Conservation (phyloP, 768 basidiomycete genomes). For the Kwoniella sp. region DNA sequence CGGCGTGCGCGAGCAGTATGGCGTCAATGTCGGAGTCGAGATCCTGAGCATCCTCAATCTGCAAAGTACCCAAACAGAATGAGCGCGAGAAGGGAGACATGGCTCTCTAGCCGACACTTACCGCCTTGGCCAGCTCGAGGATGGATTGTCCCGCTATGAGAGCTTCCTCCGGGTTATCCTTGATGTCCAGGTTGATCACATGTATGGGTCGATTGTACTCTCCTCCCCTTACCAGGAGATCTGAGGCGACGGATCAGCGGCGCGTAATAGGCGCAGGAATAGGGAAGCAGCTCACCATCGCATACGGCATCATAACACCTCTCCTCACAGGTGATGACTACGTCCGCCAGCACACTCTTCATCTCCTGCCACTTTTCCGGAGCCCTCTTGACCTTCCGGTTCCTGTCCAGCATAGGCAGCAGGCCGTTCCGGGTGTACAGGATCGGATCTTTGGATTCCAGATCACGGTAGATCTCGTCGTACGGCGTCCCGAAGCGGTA, state of each 20-base stretch:
- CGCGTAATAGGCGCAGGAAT: not conserved
- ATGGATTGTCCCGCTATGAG: conserved; percentile 92
- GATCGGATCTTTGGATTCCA: conserved; percentile 72
- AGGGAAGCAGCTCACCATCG: conserved; percentile 67
- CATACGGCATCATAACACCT: conserved; percentile 97
- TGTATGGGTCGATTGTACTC: conserved; percentile 93
- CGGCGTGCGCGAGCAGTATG: conserved; percentile 78
- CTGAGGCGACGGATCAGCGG: conserved; percentile 47
- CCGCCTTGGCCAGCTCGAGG: conserved; percentile 81
- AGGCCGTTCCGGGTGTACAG: conserved; percentile 94
- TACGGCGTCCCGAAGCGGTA: conserved; percentile 97
- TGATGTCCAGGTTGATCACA: conserved; percentile 95
- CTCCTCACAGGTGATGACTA: conserved; percentile 98
- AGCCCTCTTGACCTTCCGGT: conserved; percentile 80
- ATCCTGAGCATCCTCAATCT: conserved; percentile 83
- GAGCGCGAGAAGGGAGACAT: not conserved
- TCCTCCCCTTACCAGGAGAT: conserved; percentile 78
- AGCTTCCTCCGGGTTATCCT: conserved; percentile 98
- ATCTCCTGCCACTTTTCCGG: conserved; percentile 98
- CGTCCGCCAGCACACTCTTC: conserved; percentile 71
- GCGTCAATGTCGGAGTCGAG: conserved; percentile 85
- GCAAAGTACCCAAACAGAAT: not conserved
- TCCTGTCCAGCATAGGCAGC: conserved; percentile 92
- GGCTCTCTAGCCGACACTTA: conserved; percentile 58
- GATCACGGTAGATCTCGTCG: conserved; percentile 87